A percentile compares a stretch with the other conserved stretches of the same genome.
Evolutionary conservation across 495 filamentous ascomycete species (phyloP).

Genomic region (Mytilinidion resinicola): DNA sequence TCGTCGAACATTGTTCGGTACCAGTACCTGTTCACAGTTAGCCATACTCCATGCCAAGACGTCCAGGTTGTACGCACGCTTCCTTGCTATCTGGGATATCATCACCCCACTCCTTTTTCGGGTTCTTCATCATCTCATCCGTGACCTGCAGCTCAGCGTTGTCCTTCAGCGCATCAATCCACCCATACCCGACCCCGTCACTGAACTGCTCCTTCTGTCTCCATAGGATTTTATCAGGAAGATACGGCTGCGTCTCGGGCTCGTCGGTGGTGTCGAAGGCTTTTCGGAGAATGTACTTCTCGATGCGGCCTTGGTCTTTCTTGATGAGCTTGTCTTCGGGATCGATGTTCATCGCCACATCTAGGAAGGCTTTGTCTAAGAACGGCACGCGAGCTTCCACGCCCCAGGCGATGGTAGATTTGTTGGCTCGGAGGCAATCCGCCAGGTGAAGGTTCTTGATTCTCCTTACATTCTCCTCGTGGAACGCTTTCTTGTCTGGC

Average conservation of each 20-base stretch:
- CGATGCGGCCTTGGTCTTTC: conserved; percentile 75
- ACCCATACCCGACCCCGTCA: conserved; percentile 97
- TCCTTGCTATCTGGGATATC: conserved; percentile 96
- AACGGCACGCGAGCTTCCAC: conserved; percentile 97
- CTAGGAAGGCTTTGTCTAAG: conserved; percentile 94
- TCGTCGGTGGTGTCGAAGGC: conserved; percentile 91
- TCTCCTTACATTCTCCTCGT: conserved; percentile 83
- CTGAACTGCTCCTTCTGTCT: conserved; percentile 99
- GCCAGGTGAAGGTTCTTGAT: conserved; percentile 94
- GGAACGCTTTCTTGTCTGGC: conserved; percentile 83
- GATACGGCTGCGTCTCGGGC: conserved; percentile 69
- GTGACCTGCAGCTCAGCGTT: conserved; percentile 79
- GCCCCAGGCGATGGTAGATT: conserved; percentile 98
- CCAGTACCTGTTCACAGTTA: conserved; percentile 55
- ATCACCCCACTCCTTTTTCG: conserved; percentile 87
- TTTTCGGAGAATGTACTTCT: conserved; percentile 96
- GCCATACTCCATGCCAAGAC: conserved; percentile 25
- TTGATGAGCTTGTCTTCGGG: conserved; percentile 93
- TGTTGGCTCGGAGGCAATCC: conserved; percentile 96
- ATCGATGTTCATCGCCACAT: conserved; percentile 85
- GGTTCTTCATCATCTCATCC: conserved; percentile 95
- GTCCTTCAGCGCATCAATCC: conserved; percentile 97
- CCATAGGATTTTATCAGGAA: conserved; percentile 93
- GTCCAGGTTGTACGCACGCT: conserved; percentile 48
- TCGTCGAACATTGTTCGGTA: conserved; percentile 98